Conservation (phyloP, 2,329 filamentous ascomycete genomes). For the Aspergillus ustus region DNA sequence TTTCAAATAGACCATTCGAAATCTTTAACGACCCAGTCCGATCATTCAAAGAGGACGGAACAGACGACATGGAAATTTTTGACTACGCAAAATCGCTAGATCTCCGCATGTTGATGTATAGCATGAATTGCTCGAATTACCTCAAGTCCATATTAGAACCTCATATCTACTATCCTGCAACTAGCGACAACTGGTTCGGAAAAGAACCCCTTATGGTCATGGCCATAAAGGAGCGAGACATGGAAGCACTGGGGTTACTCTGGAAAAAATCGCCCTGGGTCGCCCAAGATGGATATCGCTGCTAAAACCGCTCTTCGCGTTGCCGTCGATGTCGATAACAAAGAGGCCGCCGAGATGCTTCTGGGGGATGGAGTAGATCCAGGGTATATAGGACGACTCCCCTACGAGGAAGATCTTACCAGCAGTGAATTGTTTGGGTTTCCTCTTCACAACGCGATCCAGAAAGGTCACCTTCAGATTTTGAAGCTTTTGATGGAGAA, state of each 20-base stretch:
- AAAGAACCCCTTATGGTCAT: background rate
- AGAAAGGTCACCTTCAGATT: background rate
- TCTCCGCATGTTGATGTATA: background rate
- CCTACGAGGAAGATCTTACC: background rate
- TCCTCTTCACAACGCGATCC: background rate
- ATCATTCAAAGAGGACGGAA: background rate
- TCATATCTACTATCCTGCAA: background rate
- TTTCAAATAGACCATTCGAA: background rate
- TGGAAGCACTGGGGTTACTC: background rate
- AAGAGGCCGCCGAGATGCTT: background rate
- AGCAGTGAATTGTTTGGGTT: background rate
- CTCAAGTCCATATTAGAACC: background rate
- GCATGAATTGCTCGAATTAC: background rate
- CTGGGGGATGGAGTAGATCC: background rate
- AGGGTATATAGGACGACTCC: background rate
- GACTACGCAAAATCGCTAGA: background rate
- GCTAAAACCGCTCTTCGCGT: background rate
- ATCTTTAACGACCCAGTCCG: background rate
- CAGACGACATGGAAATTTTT: background rate
- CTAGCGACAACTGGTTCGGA: background rate
- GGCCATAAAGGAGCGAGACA: background rate
- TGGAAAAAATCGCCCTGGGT: background rate
- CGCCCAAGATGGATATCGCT: background rate
- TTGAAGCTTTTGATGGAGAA: background rate
- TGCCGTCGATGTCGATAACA: background rate